A percentile compares a stretch with the other conserved stretches of the same genome.
These are phyloP conservation scores for Saccharomyces hybrid DNA, from an alignment of 1,139 yeast species.

Conservation along the genomic window DNA sequence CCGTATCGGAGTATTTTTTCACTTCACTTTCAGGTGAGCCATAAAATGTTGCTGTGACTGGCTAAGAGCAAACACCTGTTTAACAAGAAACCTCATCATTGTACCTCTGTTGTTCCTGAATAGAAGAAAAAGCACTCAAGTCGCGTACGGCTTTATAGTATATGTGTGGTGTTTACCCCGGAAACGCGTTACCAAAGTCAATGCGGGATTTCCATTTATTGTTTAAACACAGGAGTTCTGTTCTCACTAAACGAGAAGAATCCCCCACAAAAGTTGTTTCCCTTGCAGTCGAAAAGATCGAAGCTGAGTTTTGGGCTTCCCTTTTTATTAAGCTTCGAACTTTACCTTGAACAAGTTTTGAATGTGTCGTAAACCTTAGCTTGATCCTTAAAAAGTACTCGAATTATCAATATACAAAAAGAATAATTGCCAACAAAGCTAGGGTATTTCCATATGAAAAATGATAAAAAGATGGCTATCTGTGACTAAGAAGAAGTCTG, in stretches of 20 bases:
- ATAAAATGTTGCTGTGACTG: not conserved
- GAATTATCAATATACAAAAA: not conserved
- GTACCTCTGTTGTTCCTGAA: not conserved
- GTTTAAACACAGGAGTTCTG: not conserved
- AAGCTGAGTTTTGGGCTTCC: not conserved
- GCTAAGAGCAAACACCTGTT: not conserved
- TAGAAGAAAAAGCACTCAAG: not conserved
- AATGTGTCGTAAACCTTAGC: not conserved
- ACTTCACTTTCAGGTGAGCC: not conserved
- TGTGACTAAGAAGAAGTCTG: constrained; percentile 6
- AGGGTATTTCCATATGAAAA: not conserved
- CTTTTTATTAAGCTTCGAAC: not conserved
- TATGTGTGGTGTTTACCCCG: not conserved
- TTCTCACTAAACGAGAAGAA: not conserved
- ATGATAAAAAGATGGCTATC: constrained; percentile 16
- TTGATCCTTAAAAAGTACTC: not conserved
- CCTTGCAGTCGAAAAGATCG: not conserved
- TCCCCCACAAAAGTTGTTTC: not conserved
- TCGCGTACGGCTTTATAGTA: not conserved
- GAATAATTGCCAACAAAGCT: not conserved
- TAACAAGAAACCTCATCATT: not conserved
- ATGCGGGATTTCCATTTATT: not conserved
- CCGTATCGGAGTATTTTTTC: not conserved
- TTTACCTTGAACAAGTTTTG: not conserved
- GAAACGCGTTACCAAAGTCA: not conserved